Percentiles rank a stretch among this genome's conserved stretches.
phyloP scores from a whole-genome alignment of 768 basidiomycete genomes.

The Collybia sordida region DNA sequence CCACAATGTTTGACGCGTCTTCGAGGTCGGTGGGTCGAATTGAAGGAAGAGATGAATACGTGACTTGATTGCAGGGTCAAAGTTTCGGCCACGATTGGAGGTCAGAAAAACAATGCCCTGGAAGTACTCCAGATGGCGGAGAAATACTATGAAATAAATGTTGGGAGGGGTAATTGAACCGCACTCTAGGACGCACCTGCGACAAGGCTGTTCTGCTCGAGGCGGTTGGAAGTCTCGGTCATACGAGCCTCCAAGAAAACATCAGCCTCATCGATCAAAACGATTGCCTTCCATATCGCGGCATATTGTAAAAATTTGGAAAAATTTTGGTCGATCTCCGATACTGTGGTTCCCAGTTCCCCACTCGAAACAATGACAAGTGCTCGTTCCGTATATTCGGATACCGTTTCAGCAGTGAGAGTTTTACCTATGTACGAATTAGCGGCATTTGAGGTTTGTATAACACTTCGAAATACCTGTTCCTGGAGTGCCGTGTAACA shows the following conservation, averaged over 20 bases:
- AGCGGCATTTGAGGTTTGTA: no score
- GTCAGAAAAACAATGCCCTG: slow-evolving; percentile 36
- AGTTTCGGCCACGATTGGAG: slow-evolving; percentile 20
- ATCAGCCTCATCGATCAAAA: slow-evolving; percentile 36
- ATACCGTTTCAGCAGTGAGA: not conserved
- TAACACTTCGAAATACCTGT: no score
- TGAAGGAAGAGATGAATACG: no score
- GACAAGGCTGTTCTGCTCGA: not conserved
- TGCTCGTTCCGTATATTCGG: slow-evolving; percentile 4
- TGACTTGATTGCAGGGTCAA: no score
- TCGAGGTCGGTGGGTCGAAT: no score
- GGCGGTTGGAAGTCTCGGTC: slow-evolving; percentile 18
- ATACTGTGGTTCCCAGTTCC: slow-evolving; percentile 28
- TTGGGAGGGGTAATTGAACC: no score
- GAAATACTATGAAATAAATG: slow-evolving; percentile 30
- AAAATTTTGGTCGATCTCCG: slow-evolving; percentile 20
- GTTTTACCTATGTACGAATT: not conserved
- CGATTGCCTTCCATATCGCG: slow-evolving; percentile 31
- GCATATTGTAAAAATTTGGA: slow-evolving; percentile 24
- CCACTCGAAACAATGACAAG: slow-evolving; percentile 30
- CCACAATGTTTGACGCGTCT: no score
- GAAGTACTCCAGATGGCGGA: slow-evolving; percentile 35
- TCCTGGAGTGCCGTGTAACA: no score
- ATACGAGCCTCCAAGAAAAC: slow-evolving; percentile 25
- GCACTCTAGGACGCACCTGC: no score